These are phyloP conservation scores for Speleostelium caveatum DNA, from an alignment of 78 protist species.

Conservation along the genomic window DNA sequence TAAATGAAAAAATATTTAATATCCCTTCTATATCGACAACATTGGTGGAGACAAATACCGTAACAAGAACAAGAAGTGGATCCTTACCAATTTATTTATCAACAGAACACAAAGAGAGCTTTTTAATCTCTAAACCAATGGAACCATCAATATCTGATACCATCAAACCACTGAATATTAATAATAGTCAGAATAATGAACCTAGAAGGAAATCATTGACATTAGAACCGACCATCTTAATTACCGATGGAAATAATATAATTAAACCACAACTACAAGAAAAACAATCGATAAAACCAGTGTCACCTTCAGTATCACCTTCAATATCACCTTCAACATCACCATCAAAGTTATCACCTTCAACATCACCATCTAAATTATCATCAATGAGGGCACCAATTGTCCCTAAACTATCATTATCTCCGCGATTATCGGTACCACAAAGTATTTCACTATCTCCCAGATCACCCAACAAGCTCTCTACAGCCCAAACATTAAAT, in stretches of 20 bases:
- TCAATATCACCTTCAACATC: neutral
- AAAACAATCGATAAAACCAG: neutral
- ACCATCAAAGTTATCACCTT: neutral
- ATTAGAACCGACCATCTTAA: too few species aligned
- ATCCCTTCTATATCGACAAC: neutral
- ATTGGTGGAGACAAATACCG: neutral
- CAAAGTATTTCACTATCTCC: neutral
- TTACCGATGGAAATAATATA: too few species aligned
- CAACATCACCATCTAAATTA: neutral
- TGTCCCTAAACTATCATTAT: neutral
- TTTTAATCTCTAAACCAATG: too few species aligned
- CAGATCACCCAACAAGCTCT: neutral
- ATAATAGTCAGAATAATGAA: too few species aligned
- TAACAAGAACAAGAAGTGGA: constrained; percentile 63
- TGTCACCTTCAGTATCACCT: neutral
- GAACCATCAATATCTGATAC: too few species aligned
- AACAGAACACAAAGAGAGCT: neutral
- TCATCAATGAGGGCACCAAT: neutral
- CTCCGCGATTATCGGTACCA: neutral
- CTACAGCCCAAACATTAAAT: neutral
- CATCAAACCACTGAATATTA: too few species aligned
- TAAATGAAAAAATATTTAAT: neutral
- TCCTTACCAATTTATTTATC: constrained; percentile 35
- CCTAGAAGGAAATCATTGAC: too few species aligned
- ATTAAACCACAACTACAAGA: too few species aligned